A percentile compares a stretch with the other conserved stretches of the same genome.
Evolutionary conservation across 176 grass and related monocot genomes (phyloP).

Genomic region (Lolium perenne): DNA sequence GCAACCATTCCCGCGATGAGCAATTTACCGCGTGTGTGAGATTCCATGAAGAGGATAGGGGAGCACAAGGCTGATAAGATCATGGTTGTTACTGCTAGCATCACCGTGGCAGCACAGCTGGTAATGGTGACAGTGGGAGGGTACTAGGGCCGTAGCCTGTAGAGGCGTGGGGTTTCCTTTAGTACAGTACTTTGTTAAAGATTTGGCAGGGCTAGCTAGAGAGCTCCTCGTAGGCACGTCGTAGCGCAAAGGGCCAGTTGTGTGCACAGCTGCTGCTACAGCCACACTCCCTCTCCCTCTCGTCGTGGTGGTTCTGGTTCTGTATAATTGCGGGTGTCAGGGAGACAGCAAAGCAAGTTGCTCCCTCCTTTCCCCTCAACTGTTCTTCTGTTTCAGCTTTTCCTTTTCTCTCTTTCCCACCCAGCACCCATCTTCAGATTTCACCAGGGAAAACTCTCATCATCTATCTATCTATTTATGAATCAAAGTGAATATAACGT

Average conservation of each 20-base stretch:
- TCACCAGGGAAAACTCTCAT: no score
- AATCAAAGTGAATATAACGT: no score
- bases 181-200: constrained; percentile 34
- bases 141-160: not conserved
- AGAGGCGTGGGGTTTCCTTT: not conserved
- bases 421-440: no score
- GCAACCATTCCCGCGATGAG: no score
- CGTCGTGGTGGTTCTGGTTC: not conserved
- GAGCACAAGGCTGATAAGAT: no score
- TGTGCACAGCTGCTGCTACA: not conserved
- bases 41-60: no score
- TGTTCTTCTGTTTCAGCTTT: not conserved
- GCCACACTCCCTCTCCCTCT: not conserved
- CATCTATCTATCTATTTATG: no score
- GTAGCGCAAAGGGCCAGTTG: not conserved
- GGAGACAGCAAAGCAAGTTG: constrained; percentile 63
- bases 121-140: not conserved
- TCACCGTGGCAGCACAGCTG: no score
- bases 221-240: no score
- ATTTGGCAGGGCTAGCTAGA: constrained; percentile 26
- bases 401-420: no score
- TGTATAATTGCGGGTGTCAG: constrained; percentile 59
- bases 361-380: constrained; percentile 61
- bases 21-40: no score
- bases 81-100: no score